These are phyloP conservation scores for Rhizoctonia solani DNA, from an alignment of 1,284 basidiomycete species.

Conservation along the genomic window DNA sequence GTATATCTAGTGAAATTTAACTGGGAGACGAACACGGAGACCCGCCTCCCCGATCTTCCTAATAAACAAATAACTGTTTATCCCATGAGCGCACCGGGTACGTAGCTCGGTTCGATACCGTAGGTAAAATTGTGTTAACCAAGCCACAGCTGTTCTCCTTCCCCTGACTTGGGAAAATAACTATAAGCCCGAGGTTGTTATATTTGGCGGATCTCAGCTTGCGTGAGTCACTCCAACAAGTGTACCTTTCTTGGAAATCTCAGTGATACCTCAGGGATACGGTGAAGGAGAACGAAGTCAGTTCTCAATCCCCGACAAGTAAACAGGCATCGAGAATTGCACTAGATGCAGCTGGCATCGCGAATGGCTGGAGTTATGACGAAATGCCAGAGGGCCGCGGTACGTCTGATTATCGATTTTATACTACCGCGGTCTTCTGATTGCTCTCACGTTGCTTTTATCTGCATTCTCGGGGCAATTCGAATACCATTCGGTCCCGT, in stretches of 20 bases:
- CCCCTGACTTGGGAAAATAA: constrained; percentile 62
- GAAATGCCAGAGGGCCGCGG: constrained; percentile 68
- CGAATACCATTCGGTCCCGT: constrained; percentile 1
- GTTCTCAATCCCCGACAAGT: constrained; percentile 40
- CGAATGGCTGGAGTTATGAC: constrained; percentile 71
- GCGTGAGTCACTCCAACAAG: constrained; percentile 32
- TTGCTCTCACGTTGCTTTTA: too few relatives aligned
- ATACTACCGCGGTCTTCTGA: too few relatives aligned
- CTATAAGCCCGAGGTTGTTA: constrained; percentile 71
- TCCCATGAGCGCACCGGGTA: constrained; percentile 46
- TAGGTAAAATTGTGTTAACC: constrained; percentile 69
- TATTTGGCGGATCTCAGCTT: constrained; percentile 71
- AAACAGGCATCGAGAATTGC: constrained; percentile 72
- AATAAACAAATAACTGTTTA: constrained; percentile 57
- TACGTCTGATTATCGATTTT: neutral
- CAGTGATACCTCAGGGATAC: constrained; percentile 41
- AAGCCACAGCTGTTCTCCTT: constrained; percentile 84
- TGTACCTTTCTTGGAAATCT: constrained; percentile 42
- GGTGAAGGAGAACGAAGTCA: constrained; percentile 38
- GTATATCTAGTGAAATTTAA: constrained; percentile 51
- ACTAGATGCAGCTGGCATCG: constrained; percentile 66
- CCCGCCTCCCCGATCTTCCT: constrained; percentile 52
- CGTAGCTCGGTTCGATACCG: constrained; percentile 69
- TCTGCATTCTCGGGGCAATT: too few relatives aligned
- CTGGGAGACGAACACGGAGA: constrained; percentile 52